These are phyloP conservation scores for Mycosarcoma maydis DNA, from an alignment of 1,284 basidiomycete genomes.

Conservation along the genomic window DNA sequence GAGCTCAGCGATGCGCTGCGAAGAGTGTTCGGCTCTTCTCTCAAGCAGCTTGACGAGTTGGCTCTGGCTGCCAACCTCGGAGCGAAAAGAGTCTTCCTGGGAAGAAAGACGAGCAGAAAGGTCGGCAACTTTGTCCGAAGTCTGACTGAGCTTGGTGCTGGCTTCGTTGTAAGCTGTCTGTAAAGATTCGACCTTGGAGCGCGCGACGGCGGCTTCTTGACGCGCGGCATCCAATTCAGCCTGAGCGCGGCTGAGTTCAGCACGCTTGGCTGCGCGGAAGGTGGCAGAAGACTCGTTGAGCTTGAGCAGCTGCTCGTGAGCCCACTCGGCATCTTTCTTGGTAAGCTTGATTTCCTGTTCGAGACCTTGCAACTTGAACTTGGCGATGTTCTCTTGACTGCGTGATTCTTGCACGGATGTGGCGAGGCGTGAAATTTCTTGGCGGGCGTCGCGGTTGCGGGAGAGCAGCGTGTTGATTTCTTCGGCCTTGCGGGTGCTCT, in stretches of 20 bases:
- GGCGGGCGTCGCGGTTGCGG: slow-evolving; percentile 50
- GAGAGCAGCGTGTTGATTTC: slow-evolving; percentile 52
- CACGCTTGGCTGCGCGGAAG: slow-evolving; percentile 69
- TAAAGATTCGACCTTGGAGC: slow-evolving; percentile 75
- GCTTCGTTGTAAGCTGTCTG: slow-evolving; percentile 77
- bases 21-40: slow-evolving; percentile 80
- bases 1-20: slow-evolving; percentile 78
- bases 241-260: slow-evolving; percentile 79
- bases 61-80: slow-evolving; percentile 77
- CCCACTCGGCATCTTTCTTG: slow-evolving; percentile 76
- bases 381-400: slow-evolving; percentile 53
- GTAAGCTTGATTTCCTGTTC: slow-evolving; percentile 80
- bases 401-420: slow-evolving; percentile 55
- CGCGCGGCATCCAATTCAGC: slow-evolving; percentile 76
- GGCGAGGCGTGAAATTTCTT: slow-evolving; percentile 51
- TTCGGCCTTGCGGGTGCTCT: slow-evolving; percentile 53
- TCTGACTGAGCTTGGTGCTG: slow-evolving; percentile 76
- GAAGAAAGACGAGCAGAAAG: slow-evolving; percentile 79
- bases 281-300: slow-evolving; percentile 47
- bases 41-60: slow-evolving; percentile 82
- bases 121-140: slow-evolving; percentile 77
- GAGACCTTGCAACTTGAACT: slow-evolving; percentile 81
- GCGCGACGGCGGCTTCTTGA: slow-evolving; percentile 74
- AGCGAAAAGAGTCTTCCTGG: slow-evolving; percentile 79
- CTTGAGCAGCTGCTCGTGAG: slow-evolving; percentile 55